Base-by-base conservation (phyloP, 768 basidiomycete species). In the Rhizopogon vinicolor region DNA sequence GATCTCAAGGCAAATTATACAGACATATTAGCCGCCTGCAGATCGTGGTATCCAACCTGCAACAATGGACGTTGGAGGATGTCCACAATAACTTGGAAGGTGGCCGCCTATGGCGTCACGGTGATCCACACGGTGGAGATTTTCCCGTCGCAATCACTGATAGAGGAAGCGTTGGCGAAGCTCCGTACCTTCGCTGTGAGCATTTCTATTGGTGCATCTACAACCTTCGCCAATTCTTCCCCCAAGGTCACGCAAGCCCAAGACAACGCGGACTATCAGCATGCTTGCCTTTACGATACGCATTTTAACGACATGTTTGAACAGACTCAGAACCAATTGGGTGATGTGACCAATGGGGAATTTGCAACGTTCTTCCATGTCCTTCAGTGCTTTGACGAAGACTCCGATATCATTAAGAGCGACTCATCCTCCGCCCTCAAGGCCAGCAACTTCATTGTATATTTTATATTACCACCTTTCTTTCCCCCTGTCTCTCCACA, bases 391-490 rank as follows among this genome's bases (percentile, higher is more conserved):
- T 57, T 29, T 41, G n/a, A 44, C 8, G 14, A 28, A 44, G 58
- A 54, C 18, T 49, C 10, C 10, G 3, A 9, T 9, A 16, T 9
- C 13, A 12, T 57, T 13, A 5, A 5, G 16, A 22, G 5, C 2
- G 6, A 51, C 9, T 14, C 12, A 13, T 53, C 56, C 12, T 60
- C 48, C 22, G 42, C 41, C 29, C n/a, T 41, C 10, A 57, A 60
- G 46, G 52, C 59, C 5, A 54, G 53, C 25, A 58, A 53, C 13
- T 64, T 63, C 37, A 16, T 37, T 7, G 22, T 52, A 1, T 12
- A 61, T 49, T 57, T 64, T 3, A 9, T 61, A 19, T 53, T 43
- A 1, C 60, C 63, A 1, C 57, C 55, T 0, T 63, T 63, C 18
- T 63, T 54, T 52, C 44, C 42, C 19, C 7, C 22, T 22, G n/a